Evolutionary conservation across 2,329 filamentous ascomycete species (phyloP), one percentile per base, ranked within the genome.

Genomic region (Zelopaecilomyces penicillatus): DNA sequence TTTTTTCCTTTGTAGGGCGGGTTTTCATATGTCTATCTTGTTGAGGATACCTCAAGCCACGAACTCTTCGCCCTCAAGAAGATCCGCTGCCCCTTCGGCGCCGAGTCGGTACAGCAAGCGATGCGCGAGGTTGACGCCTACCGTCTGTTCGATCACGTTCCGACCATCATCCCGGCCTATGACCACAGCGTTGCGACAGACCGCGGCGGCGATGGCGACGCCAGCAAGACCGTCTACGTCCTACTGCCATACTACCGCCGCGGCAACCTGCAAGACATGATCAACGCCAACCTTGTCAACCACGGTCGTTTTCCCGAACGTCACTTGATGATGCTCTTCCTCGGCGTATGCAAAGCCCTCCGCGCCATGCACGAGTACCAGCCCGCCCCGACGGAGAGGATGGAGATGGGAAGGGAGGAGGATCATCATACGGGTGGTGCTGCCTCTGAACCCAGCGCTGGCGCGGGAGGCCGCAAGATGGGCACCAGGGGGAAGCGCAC

Each of bases 61-160:
- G 82, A 91, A 57, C 78, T 95, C 39, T 91, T 95, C 65, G 93
- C 93, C 12, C 82, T 97, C 50, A 98, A 98, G 69, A 98, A 98
- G 76, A 98, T 98, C 65, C 84, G 91, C 62, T 98, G 93, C 73
- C 91, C 93, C 4, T 97, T 98, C 60, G 93, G 93, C 54, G 85
- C 93, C 65, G 93, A 98, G 73, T 95, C 88, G 28, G 91, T 98
- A 47, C 82, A 88, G 54, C 88, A 87, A 63, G 93, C 93, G 42
- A 84, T 97, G 75, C 91, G 91, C 65, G 93, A 98, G 71, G 93
- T 97, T 50, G 91, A 97, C 65, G 91, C 93, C 41, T 98, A 98
- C 72, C 83, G 83, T 53, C 80, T 96, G 48, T 98, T 98, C 70
- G 73, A 80, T 44, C 82, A 83, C 54, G 80, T 87, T 51, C 80